phyloP scores from a whole-genome alignment of 345 rosid genomes.

The Murraya koenigii region DNA sequence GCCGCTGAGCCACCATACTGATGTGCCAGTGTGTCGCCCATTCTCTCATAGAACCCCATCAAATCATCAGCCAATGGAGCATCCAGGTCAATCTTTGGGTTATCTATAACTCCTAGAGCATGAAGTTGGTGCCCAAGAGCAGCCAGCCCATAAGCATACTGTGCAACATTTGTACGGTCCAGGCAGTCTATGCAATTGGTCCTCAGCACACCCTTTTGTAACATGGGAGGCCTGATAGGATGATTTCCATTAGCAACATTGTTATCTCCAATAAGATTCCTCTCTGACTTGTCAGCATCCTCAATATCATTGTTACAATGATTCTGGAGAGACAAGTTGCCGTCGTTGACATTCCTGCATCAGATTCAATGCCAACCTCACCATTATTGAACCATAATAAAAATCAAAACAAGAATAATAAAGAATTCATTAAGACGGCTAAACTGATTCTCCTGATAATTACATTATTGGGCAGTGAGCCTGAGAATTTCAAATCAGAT shows the following conservation, averaged over 20 bases:
- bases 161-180: slow-evolving; percentile 99
- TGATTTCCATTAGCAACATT: slow-evolving; percentile 47
- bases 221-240: slow-evolving; percentile 46
- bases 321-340: slow-evolving; percentile 30
- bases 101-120: slow-evolving; percentile 63
- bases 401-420: not conserved
- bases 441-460: not conserved
- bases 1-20: slow-evolving; percentile 95
- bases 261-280: slow-evolving; percentile 38
- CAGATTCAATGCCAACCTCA: slow-evolving; percentile 25
- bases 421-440: slow-evolving; percentile 2
- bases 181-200: slow-evolving; percentile 99
- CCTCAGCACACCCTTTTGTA: slow-evolving; percentile 90
- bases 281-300: slow-evolving; percentile 42
- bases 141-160: slow-evolving; percentile 92
- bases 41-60: slow-evolving; percentile 83
- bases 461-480: not conserved
- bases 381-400: slow-evolving; percentile 6
- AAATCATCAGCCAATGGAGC: slow-evolving; percentile 78
- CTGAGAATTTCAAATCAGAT: slow-evolving; percentile 5
- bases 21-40: slow-evolving; percentile 90
- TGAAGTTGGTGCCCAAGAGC: slow-evolving; percentile 93
- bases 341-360: slow-evolving; percentile 50
- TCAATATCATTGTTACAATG: slow-evolving; percentile 43
- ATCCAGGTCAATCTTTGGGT: slow-evolving; percentile 71